Evolutionary conservation across 139 green algal genomes (phyloP).

Genomic region (Chlamydomonas asymmetrica): DNA sequence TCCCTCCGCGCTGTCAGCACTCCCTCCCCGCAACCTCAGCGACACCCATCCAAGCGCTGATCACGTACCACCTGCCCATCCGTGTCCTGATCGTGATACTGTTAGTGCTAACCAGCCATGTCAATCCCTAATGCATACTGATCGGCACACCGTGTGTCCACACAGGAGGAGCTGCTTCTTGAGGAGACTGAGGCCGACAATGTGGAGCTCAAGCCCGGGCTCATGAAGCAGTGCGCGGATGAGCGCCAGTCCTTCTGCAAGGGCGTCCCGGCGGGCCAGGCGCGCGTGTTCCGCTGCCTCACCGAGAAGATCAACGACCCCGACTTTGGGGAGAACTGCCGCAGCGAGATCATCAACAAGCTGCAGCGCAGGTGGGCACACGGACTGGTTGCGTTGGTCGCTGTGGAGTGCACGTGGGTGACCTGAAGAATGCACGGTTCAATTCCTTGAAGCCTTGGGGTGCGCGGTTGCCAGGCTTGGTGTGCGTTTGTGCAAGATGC

Average conservation of each 20-base stretch:
- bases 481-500: no score
- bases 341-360: slow-evolving; percentile 52
- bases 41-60: no score
- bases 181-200: slow-evolving; percentile 52
- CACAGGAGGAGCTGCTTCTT: slow-evolving; percentile 70
- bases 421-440: no score
- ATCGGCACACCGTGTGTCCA: slow-evolving; percentile 11
- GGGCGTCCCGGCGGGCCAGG: slow-evolving; percentile 39
- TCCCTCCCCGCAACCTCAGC: no score
- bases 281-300: slow-evolving; percentile 71
- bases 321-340: slow-evolving; percentile 67
- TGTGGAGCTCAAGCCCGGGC: slow-evolving; percentile 53
- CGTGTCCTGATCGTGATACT: no score
- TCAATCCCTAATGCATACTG: background rate
- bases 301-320: slow-evolving; percentile 71
- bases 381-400: no score
- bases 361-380: slow-evolving; percentile 36
- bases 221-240: slow-evolving; percentile 46
- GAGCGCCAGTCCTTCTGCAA: slow-evolving; percentile 76
- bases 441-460: no score
- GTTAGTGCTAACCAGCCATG: background rate
- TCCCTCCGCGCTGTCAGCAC: no score
- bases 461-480: no score
- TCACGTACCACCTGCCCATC: no score
- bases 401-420: no score